These are phyloP conservation scores for Penicillium verhagenii DNA, from an alignment of 495 filamentous ascomycete genomes.

Conservation along the genomic window DNA sequence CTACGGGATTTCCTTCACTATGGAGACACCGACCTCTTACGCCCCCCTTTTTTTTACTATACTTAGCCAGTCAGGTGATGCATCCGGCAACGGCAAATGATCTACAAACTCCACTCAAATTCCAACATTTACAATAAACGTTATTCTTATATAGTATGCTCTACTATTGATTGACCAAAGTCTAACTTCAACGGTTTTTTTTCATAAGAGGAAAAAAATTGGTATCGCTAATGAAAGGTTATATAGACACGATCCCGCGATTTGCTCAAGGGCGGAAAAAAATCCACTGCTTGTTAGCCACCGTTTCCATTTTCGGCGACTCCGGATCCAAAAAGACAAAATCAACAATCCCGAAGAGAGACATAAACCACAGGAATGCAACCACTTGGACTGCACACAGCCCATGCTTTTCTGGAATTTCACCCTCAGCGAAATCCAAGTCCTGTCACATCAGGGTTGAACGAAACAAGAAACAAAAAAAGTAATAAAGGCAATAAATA, in stretches of 20 bases:
- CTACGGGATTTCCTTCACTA: not conserved
- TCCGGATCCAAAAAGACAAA: slow-evolving; percentile 15
- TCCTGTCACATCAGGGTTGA: slow-evolving; percentile 3
- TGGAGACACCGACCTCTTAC: not conserved
- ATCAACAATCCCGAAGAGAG: not conserved
- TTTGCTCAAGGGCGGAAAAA: slow-evolving; percentile 5
- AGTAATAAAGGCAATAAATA: slow-evolving; percentile 9
- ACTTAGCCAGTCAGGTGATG: slow-evolving; percentile 2
- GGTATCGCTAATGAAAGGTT: slow-evolving; percentile 9
- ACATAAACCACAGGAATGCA: slow-evolving; percentile 16
- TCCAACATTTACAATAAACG: not conserved
- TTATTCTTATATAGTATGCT: not conserved
- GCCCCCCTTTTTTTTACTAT: not conserved
- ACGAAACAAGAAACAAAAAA: not conserved
- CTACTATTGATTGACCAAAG: not conserved
- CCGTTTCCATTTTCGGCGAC: slow-evolving; percentile 18
- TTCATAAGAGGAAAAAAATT: not conserved
- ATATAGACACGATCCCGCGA: slow-evolving; percentile 22
- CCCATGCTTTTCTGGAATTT: slow-evolving; percentile 9
- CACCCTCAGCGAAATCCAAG: slow-evolving; percentile 6
- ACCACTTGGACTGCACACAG: slow-evolving; percentile 8
- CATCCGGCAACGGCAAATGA: not conserved
- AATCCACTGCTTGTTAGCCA: slow-evolving; percentile 16
- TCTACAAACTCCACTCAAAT: not conserved
- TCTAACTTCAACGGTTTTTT: not conserved